These are phyloP conservation scores for Penicillium psychrofluorescens DNA, from an alignment of 495 filamentous ascomycete species.

Conservation along the genomic window DNA sequence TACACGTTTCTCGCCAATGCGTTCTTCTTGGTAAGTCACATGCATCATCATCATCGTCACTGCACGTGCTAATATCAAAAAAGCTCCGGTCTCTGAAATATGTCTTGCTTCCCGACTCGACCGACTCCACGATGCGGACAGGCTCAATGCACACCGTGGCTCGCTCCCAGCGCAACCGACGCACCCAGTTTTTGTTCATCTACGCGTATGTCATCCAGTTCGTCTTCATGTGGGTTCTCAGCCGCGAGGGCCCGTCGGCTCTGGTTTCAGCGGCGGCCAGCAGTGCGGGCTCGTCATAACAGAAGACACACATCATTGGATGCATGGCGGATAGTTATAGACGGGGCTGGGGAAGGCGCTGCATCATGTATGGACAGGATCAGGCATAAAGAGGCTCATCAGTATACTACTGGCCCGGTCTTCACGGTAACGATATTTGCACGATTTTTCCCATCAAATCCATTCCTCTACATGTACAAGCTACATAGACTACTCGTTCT, in stretches of 20 bases:
- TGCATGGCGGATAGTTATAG: conserved; percentile 17
- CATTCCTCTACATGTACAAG: neutral
- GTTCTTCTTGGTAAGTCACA: conserved; percentile 74
- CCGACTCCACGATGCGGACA: conserved; percentile 53
- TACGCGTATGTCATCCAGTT: conserved; percentile 94
- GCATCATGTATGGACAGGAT: neutral
- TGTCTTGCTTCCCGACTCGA: conserved; percentile 83
- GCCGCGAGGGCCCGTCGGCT: conserved; percentile 38
- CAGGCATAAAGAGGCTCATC: neutral
- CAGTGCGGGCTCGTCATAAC: conserved; percentile 21
- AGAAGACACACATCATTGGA: neutral
- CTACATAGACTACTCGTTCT: too few relatives aligned
- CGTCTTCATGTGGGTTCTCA: conserved; percentile 91
- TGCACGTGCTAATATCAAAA: conserved; percentile 22
- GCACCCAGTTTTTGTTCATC: conserved; percentile 91
- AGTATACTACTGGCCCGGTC: neutral
- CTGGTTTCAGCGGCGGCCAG: conserved; percentile 6
- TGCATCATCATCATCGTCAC: too few relatives aligned
- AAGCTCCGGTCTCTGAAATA: conserved; percentile 87
- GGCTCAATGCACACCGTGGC: conserved; percentile 70
- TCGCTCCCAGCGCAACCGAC: conserved; percentile 75
- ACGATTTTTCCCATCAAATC: conserved; percentile 9
- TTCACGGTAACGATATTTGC: conserved; percentile 20
- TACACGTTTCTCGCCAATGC: conserved; percentile 93
- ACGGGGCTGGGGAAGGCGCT: conserved; percentile 6